Evolutionary conservation across 108 stramenopile genomes (phyloP), one percentile per base, ranked within the genome.

Genomic region (Conticribra guillardii): DNA sequence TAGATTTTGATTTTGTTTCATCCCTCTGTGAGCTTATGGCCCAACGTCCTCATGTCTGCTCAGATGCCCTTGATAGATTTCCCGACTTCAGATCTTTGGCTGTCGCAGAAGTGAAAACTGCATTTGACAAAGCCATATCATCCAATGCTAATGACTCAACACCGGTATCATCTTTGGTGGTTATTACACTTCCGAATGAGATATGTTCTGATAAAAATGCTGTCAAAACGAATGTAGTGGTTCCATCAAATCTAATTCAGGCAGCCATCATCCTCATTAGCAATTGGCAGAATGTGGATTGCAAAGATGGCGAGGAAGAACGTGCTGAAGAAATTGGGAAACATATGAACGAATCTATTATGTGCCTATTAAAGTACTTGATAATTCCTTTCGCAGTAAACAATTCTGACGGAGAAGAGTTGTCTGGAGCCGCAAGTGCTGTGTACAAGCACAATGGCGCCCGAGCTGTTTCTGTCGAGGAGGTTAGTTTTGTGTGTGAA

Each of bases 1-100:
- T 60, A 22, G 44, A 61, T 9, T 85, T 69, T 54, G 23, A 73
- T 49, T 86, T 88, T 67, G 59, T 79, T 7, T 44, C 57, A 15
- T 28, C 84, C n/a, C 57, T 89, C 1, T 74, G 83, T 24, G 70
- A 74, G 4, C 71, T 92, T 41, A 78, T 92, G n/a, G 80, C 87
- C 1, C 55, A 26, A 31, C 85, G 88, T 0, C 87, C 86, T 11
- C 82, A 81, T 59, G 87, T 88, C 3, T 84, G 74, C 61, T 82
- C 84, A 21, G 73, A 79, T 30, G 85, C 84, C 21, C 50, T 92
- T 57, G 74, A 72, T 51, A 73, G 71, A 21, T 84, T 79, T 54
- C 44, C 52, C 22, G 84, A 89, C 41, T 84, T 92, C 56, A 74
- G 82, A 44, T 63, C 60, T 0, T 52, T 84, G 16, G 71, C 79